phyloP scores from a whole-genome alignment of 306 rosid genomes.

The Gleditsia sinensis region DNA sequence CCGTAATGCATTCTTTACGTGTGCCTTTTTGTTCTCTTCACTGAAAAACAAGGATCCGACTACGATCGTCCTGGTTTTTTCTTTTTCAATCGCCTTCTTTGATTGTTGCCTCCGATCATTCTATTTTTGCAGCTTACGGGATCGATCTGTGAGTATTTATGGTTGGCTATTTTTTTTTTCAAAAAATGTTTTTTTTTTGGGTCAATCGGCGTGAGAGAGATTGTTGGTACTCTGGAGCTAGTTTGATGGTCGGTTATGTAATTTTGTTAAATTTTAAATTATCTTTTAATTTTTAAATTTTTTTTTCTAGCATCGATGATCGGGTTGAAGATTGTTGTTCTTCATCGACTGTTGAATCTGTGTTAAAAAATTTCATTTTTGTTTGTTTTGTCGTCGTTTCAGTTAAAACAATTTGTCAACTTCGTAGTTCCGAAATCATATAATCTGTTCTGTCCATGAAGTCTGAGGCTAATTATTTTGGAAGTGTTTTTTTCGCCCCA shows the following conservation, averaged over 20 bases:
- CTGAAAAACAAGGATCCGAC: constrained; percentile 39
- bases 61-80: constrained; percentile 31
- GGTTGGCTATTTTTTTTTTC: constrained; percentile 1
- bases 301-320: constrained; percentile 33
- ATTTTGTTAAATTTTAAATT: background rate
- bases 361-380: background rate
- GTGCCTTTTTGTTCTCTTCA: background rate
- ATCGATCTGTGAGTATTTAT: constrained; percentile 61
- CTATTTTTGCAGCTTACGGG: constrained; percentile 15
- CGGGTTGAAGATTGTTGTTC: constrained; percentile 41
- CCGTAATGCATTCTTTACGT: constrained; percentile 26
- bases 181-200: background rate
- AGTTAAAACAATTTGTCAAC: constrained; percentile 21
- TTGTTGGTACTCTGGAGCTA: constrained; percentile 25
- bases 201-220: constrained; percentile 19
- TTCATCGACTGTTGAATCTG: constrained; percentile 13
- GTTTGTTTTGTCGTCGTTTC: constrained; percentile 1
- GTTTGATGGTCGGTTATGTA: constrained; percentile 27
- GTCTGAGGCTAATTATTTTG: constrained; percentile 12
- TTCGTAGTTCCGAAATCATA: constrained; percentile 24
- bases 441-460: constrained; percentile 33
- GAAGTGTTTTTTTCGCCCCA: background rate
- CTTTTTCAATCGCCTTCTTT: constrained; percentile 17
- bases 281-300: background rate
- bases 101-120: constrained; percentile 44